These are phyloP conservation scores for Poa pratensis DNA, from an alignment of 176 grass and related monocot genomes.

Conservation along the genomic window DNA sequence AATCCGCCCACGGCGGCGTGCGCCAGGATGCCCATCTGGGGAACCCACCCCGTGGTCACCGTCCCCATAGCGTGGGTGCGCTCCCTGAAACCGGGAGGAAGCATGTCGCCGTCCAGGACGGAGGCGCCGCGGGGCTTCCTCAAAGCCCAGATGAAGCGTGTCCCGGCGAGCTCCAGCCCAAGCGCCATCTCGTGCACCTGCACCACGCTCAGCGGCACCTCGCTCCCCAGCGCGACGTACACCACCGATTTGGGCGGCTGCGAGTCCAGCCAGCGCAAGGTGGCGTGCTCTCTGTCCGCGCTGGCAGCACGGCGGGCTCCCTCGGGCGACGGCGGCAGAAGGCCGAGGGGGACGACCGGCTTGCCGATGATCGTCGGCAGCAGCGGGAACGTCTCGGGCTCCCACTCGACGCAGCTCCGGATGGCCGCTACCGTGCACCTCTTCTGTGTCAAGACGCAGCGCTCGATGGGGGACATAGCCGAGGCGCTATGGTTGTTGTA, in stretches of 20 bases:
- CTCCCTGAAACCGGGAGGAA: not conserved
- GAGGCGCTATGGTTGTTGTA: not conserved
- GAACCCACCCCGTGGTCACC: conserved; percentile 11
- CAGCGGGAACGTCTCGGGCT: not conserved
- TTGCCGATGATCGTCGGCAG: not conserved
- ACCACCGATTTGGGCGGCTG: not conserved
- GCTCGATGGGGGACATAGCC: not conserved
- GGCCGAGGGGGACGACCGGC: conserved; percentile 8
- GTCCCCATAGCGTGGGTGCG: not conserved
- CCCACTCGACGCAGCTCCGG: conserved; percentile 5
- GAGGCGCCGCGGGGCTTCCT: not conserved
- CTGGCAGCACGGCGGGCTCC: not conserved
- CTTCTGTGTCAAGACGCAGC: not conserved
- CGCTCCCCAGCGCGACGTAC: not conserved
- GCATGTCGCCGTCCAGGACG: not conserved
- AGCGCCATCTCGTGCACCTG: not conserved
- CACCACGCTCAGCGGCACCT: conserved; percentile 2
- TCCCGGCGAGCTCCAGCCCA: conserved; percentile 20
- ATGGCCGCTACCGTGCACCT: not conserved
- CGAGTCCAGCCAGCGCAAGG: not conserved
- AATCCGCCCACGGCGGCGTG: conserved; percentile 19
- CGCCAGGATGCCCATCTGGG: conserved; percentile 10
- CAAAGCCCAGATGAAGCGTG: not conserved
- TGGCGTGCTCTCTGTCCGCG: not conserved
- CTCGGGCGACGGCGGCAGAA: not conserved